Evolutionary conservation across 2,329 filamentous ascomycete species (phyloP).

Genomic region (Neonectria neomacrospora): DNA sequence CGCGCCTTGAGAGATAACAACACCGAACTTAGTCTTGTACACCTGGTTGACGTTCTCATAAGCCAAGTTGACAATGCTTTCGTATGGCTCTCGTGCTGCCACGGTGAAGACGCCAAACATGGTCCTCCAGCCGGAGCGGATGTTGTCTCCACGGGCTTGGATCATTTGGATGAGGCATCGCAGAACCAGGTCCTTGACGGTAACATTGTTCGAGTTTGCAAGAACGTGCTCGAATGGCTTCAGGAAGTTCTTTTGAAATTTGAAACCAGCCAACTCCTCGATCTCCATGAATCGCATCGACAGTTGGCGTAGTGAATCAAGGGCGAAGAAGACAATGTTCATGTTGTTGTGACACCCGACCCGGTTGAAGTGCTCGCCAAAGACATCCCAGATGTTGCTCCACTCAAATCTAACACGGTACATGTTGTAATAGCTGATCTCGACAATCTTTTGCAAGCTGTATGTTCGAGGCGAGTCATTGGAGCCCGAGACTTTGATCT

Average conservation of each 20-base stretch:
- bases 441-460: constrained; percentile 96
- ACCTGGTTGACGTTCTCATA: constrained; percentile 97
- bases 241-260: constrained; percentile 99
- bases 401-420: constrained; percentile 97
- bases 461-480: constrained; percentile 97
- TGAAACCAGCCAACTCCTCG: constrained; percentile 97
- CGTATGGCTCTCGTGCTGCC: constrained; percentile 90
- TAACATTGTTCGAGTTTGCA: constrained; percentile 88
- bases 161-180: constrained; percentile 99
- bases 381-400: constrained; percentile 96
- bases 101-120: constrained; percentile 99
- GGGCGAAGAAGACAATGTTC: constrained; percentile 94
- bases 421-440: constrained; percentile 99
- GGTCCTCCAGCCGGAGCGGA: constrained; percentile 96
- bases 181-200: constrained; percentile 97
- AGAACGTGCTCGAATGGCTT: constrained; percentile 99
- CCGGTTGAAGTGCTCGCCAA: constrained; percentile 98
- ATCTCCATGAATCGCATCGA: constrained; percentile 99
- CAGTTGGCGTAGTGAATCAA: constrained; percentile 93
- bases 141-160: constrained; percentile 94
- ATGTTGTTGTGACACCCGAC: constrained; percentile 98
- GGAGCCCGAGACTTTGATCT: constrained; percentile 96
- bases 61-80: constrained; percentile 94
- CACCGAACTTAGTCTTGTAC: constrained; percentile 93
- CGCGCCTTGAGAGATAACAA: constrained; percentile 95